phyloP scores from a whole-genome alignment of 2,329 filamentous ascomycete species.

The Gaeumannomyces sp. region DNA sequence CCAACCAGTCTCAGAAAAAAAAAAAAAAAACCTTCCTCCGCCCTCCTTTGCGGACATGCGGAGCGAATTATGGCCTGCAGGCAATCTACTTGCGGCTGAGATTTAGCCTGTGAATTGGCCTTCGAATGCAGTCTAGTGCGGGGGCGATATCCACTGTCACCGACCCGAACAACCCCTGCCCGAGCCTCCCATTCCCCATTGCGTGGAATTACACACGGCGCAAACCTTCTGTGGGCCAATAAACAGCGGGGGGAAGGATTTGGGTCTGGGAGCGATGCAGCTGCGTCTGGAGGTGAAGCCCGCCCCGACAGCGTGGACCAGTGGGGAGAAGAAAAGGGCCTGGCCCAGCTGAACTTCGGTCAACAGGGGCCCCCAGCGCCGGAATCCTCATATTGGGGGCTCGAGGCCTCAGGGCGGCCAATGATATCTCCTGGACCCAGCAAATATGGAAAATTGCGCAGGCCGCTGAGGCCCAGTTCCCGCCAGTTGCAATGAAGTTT shows the following conservation, averaged over 20 bases:
- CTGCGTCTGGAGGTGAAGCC: background rate
- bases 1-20: no score
- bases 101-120: background rate
- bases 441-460: background rate
- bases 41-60: background rate
- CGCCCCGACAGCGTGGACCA: no score
- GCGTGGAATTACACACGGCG: background rate
- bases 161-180: background rate
- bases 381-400: no score
- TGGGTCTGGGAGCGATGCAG: background rate
- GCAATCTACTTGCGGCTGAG: background rate
- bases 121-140: background rate
- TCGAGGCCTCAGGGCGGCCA: background rate
- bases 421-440: background rate
- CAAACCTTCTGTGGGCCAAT: background rate
- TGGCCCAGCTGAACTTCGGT: background rate
- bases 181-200: background rate
- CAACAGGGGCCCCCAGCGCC: background rate
- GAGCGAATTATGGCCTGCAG: background rate
- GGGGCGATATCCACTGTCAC: background rate
- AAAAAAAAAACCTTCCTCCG: background rate
- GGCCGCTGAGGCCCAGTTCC: no score
- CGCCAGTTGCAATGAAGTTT: background rate
- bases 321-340: background rate
- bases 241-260: background rate